phyloP scores from a whole-genome alignment of 208 protist genomes.

The Trichomonas tenax region DNA sequence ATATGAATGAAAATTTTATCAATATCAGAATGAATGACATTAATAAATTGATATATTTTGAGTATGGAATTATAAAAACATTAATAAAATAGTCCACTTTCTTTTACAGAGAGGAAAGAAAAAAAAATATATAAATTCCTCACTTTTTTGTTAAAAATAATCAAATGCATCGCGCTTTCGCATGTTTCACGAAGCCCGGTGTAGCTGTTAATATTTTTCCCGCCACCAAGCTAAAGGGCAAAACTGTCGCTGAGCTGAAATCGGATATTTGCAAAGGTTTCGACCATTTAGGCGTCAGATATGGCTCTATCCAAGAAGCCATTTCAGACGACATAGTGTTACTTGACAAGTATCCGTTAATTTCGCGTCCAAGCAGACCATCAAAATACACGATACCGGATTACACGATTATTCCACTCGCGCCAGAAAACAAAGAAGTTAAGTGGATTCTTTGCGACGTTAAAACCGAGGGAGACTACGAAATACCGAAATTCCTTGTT shows the following conservation, averaged over 20 bases:
- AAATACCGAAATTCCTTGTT: background rate
- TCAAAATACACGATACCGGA: background rate
- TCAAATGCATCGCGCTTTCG: background rate
- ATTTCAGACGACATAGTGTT: background rate
- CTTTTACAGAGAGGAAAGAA: too few species aligned
- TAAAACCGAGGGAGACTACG: background rate
- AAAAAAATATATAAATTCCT: background rate
- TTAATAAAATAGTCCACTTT: too few species aligned
- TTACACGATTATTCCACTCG: background rate
- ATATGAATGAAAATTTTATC: too few species aligned
- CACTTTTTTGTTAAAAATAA: background rate
- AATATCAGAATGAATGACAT: too few species aligned
- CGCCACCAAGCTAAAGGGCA: background rate
- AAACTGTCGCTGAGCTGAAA: background rate
- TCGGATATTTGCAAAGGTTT: background rate
- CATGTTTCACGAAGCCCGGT: background rate
- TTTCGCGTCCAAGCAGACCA: background rate
- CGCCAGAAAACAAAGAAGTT: background rate
- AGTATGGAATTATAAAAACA: too few species aligned
- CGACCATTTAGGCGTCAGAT: background rate
- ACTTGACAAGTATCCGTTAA: background rate
- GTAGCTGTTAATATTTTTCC: background rate
- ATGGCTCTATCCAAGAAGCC: background rate
- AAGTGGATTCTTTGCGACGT: background rate
- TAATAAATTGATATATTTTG: too few species aligned